Evolutionary conservation across 192 early-diverging fungal species (phyloP).

Genomic region (Podila epicladia): DNA sequence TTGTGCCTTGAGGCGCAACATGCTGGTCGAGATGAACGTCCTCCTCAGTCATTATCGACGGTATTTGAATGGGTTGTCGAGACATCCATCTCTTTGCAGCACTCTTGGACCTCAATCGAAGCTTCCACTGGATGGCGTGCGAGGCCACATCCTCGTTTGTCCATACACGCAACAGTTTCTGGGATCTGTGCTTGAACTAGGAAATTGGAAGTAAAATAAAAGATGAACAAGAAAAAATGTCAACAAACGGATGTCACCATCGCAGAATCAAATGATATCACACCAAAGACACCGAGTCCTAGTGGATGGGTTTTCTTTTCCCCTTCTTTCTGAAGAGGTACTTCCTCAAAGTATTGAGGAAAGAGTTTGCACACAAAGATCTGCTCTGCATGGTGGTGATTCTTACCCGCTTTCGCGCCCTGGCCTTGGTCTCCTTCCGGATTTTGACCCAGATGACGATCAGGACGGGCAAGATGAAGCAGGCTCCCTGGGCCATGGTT

Average conservation of each 20-base stretch:
- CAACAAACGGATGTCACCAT: constrained; percentile 1
- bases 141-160: constrained; percentile 18
- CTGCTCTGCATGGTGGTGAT: not conserved
- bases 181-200: constrained; percentile 40
- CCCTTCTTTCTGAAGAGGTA: too few relatives aligned
- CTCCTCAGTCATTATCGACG: too few relatives aligned
- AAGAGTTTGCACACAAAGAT: too few relatives aligned
- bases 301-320: not conserved
- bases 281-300: not conserved
- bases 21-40: too few relatives aligned
- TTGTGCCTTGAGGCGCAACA: too few relatives aligned
- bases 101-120: constrained; percentile 15
- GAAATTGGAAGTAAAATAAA: not conserved
- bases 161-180: constrained; percentile 39
- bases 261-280: not conserved
- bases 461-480: constrained; percentile 28
- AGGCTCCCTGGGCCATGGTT: constrained; percentile 22
- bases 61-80: too few relatives aligned
- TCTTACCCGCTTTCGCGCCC: constrained; percentile 17
- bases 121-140: constrained; percentile 47
- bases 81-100: constrained; percentile 16
- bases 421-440: constrained; percentile 11
- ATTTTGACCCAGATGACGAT: constrained; percentile 37
- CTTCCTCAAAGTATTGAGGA: too few relatives aligned
- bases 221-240: not conserved